A percentile compares a stretch with the other conserved stretches of the same genome.
phyloP scores from a whole-genome alignment of 2,329 filamentous ascomycete genomes.

The Blumeria hordei region DNA sequence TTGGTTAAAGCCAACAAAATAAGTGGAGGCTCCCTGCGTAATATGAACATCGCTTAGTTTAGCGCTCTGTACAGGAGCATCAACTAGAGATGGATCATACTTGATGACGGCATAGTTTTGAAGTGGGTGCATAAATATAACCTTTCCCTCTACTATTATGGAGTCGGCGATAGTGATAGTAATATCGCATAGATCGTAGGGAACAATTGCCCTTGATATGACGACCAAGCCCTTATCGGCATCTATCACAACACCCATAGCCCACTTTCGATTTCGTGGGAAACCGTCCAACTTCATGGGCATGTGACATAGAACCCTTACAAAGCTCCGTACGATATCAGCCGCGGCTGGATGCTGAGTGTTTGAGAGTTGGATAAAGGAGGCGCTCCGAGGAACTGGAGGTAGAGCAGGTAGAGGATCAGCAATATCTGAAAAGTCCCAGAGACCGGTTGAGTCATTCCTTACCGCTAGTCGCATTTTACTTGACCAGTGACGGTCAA shows the following conservation, averaged over 20 bases:
- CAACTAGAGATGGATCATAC: conserved; percentile 82
- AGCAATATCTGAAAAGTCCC: conserved; percentile 78
- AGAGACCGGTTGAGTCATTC: conserved; percentile 73
- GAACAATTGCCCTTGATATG: conserved; percentile 81
- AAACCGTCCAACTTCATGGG: conserved; percentile 96
- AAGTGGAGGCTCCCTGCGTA: conserved; percentile 79
- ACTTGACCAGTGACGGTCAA: conserved; percentile 86
- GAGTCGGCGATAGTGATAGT: conserved; percentile 91
- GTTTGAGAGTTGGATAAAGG: conserved; percentile 80
- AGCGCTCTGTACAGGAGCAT: conserved; percentile 78
- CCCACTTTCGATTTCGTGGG: conserved; percentile 78
- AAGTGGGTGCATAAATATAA: conserved; percentile 84
- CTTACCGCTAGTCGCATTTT: conserved; percentile 85
- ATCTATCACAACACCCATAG: conserved; percentile 92
- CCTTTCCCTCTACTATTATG: conserved; percentile 79
- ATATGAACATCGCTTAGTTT: conserved; percentile 60
- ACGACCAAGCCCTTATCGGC: conserved; percentile 87
- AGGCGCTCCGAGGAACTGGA: conserved; percentile 51
- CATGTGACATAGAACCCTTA: conserved; percentile 79
- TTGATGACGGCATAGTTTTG: conserved; percentile 93
- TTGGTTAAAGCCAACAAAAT: conserved; percentile 96
- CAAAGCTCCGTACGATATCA: conserved; percentile 82
- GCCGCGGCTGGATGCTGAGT: conserved; percentile 76
- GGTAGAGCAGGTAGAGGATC: conserved; percentile 54
- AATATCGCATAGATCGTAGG: conserved; percentile 92